Conservation (phyloP, 306 rosid genomes). For the Biancaea sappan region DNA sequence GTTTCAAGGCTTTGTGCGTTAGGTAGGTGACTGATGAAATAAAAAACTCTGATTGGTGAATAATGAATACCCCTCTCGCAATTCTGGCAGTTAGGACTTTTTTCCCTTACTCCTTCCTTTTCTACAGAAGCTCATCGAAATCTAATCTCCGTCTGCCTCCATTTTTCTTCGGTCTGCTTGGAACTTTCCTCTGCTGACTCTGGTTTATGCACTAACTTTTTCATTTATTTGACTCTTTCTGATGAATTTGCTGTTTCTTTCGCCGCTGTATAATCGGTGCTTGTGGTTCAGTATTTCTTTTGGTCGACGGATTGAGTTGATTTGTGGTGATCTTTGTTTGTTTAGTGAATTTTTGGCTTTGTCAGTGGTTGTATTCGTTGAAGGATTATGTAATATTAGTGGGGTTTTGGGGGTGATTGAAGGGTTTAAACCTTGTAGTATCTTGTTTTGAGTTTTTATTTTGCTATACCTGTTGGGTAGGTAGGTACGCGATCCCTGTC, state of each 20-base stretch:
- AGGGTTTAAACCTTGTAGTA: not conserved
- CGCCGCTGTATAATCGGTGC: not conserved
- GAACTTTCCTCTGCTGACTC: constrained; percentile 26
- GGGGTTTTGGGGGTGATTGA: not conserved
- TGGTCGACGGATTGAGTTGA: not conserved
- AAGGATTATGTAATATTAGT: not conserved
- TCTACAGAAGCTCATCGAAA: too few species aligned
- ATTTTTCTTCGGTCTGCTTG: not conserved
- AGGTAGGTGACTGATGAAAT: not conserved
- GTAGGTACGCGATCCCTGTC: not conserved
- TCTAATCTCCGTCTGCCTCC: not conserved
- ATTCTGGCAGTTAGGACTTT: not conserved
- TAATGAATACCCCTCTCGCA: not conserved
- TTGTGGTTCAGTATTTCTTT: not conserved
- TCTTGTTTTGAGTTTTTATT: not conserved
- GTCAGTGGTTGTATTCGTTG: constrained; percentile 16
- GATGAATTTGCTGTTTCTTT: not conserved
- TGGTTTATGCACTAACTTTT: constrained; percentile 39
- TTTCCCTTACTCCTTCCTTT: not conserved
- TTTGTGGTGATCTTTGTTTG: constrained; percentile 16
- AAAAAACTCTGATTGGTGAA: not conserved
- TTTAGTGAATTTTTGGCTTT: constrained; percentile 15
- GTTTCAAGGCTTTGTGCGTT: not conserved
- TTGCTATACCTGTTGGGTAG: not conserved
- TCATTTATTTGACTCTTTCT: constrained; percentile 17